Percentiles rank a stretch among this genome's conserved stretches.
These are phyloP conservation scores for Pleurotus tuber-regium DNA, from an alignment of 768 basidiomycete genomes.

Conservation along the genomic window DNA sequence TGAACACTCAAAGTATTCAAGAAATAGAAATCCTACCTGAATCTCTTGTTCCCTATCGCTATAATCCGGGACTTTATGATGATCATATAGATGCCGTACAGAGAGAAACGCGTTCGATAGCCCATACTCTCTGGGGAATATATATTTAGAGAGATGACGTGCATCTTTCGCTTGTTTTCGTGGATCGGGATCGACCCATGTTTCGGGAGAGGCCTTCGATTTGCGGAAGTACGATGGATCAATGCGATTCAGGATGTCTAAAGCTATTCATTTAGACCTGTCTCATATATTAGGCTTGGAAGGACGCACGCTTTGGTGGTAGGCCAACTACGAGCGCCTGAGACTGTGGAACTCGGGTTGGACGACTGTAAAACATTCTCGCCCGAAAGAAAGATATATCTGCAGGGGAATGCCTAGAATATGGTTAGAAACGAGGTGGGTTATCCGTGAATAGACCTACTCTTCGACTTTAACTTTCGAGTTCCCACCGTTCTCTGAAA, in stretches of 20 bases:
- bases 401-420: conserved; percentile 40
- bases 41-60: conserved; percentile 68
- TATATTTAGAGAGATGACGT: conserved; percentile 72
- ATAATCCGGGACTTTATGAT: conserved; percentile 44
- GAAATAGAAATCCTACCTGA: conserved; percentile 41
- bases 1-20: background rate
- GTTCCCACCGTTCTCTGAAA: background rate
- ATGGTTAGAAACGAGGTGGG: background rate
- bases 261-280: background rate
- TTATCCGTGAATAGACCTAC: background rate
- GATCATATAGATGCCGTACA: conserved; percentile 16
- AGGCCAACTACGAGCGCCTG: conserved; percentile 59
- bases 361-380: conserved; percentile 68
- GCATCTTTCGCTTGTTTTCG: conserved; percentile 46
- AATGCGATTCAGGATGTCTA: conserved; percentile 69
- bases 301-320: conserved; percentile 58
- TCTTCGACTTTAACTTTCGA: background rate
- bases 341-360: conserved; percentile 48
- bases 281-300: background rate
- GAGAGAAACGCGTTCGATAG: conserved; percentile 56
- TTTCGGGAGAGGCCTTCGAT: conserved; percentile 21
- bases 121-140: conserved; percentile 81
- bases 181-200: conserved; percentile 43
- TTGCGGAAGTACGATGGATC: conserved; percentile 39
- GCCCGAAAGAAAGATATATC: conserved; percentile 52